Conservation (phyloP, 495 filamentous ascomycete species). For the Neurospora intermedia region DNA sequence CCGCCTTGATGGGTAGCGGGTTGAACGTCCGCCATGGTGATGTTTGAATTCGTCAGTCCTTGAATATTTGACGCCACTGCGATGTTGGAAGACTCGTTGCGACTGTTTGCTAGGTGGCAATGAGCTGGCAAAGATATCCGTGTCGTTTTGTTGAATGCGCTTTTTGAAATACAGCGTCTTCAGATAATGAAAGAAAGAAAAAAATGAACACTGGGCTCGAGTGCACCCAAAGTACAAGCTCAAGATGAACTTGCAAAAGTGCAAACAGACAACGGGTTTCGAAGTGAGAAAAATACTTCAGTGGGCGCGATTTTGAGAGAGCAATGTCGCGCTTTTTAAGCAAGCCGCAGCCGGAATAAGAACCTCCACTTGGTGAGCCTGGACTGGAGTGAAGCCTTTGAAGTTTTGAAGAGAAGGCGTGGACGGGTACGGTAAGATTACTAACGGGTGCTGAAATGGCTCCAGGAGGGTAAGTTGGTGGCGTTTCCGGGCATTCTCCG, state of each 20-base stretch:
- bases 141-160: constrained; percentile 22
- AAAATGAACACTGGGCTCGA: not conserved
- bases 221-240: not conserved
- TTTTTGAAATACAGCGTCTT: constrained; percentile 49
- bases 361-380: not conserved
- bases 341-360: not conserved
- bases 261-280: not conserved
- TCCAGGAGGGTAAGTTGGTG: not conserved
- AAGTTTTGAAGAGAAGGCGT: not conserved
- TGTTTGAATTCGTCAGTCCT: not conserved
- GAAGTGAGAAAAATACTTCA: not conserved
- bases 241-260: not conserved
- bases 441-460: not conserved
- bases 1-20: constrained; percentile 3
- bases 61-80: not conserved
- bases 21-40: constrained; percentile 12
- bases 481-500: not conserved
- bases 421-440: not conserved
- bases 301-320: not conserved
- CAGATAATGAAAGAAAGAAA: constrained; percentile 1
- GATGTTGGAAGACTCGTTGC: not conserved
- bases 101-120: not conserved
- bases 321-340: not conserved
- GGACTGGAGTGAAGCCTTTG: not conserved
- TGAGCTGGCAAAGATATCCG: not conserved